Percentiles rank a stretch among this genome's conserved stretches.
Evolutionary conservation across 192 early-diverging fungal genomes (phyloP).

Genomic region (Radiomyces spectabilis): DNA sequence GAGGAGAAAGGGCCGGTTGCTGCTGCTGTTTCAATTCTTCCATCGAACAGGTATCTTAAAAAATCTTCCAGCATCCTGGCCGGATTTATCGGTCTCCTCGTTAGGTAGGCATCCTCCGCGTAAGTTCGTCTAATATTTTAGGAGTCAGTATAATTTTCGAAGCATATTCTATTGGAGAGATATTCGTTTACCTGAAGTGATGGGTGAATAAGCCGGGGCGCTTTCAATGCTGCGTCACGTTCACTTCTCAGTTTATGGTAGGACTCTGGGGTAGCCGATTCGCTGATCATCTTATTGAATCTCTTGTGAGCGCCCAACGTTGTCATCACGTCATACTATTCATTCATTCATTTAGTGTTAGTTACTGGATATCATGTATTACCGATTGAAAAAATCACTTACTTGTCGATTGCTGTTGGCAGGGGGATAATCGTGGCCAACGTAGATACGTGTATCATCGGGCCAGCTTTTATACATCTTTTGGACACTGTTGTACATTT

Average conservation of each 20-base stretch:
- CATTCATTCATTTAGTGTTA: background rate
- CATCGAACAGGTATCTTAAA: conserved; percentile 24
- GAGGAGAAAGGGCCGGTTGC: no score
- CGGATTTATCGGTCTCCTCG: background rate
- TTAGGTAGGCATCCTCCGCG: conserved; percentile 17
- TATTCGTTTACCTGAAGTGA: conserved; percentile 20
- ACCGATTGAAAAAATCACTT: background rate
- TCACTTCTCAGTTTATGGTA: conserved; percentile 13
- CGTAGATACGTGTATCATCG: conserved; percentile 21
- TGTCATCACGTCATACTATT: conserved; percentile 12
- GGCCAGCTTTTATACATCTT: conserved; percentile 14
- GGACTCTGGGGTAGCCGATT: conserved; percentile 2
- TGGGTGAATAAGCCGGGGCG: conserved; percentile 24
- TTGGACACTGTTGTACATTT: conserved; percentile 23
- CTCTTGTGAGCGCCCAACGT: conserved; percentile 12
- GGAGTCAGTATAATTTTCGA: background rate
- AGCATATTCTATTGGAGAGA: background rate
- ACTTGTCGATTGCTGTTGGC: background rate
- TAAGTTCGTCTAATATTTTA: conserved; percentile 16
- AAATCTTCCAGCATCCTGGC: conserved; percentile 1
- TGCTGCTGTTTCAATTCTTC: background rate
- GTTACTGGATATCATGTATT: background rate
- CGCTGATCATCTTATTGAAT: conserved; percentile 20
- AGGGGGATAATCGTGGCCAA: conserved; percentile 26
- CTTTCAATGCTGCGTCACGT: conserved; percentile 15